A percentile compares a stretch with the other conserved stretches of the same genome.
phyloP scores from a whole-genome alignment of 176 grass and related monocot genomes.

The Oryza nivara region DNA sequence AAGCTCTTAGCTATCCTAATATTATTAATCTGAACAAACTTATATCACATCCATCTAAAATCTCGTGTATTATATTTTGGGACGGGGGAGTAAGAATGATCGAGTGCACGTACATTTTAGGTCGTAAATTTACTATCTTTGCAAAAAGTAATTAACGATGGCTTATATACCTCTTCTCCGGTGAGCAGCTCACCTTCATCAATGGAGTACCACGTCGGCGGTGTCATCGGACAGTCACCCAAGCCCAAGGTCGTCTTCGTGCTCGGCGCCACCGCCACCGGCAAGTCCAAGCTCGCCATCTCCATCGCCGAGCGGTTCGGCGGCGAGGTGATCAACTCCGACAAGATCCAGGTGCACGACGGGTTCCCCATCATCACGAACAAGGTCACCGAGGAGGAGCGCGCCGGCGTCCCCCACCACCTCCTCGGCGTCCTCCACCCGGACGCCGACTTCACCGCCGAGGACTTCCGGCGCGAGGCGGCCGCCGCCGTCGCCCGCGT shows the following conservation, averaged over 20 bases:
- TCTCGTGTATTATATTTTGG: too few species aligned
- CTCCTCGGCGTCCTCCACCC: constrained; percentile 33
- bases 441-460: constrained; percentile 48
- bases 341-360: constrained; percentile 44
- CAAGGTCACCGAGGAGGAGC: constrained; percentile 40
- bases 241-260: constrained; percentile 69
- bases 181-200: constrained; percentile 11
- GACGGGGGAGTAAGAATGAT: too few species aligned
- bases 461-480: constrained; percentile 53
- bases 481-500: constrained; percentile 26
- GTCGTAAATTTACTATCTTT: background rate
- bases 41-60: too few species aligned
- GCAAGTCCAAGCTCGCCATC: constrained; percentile 74
- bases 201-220: background rate
- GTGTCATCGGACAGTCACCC: background rate
- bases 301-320: constrained; percentile 45
- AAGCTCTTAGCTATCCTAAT: too few species aligned
- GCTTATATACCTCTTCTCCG: background rate
- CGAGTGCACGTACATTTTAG: too few species aligned
- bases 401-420: constrained; percentile 30
- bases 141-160: background rate
- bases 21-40: too few species aligned
- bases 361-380: constrained; percentile 27
- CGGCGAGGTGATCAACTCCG: constrained; percentile 56
- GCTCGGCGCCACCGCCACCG: constrained; percentile 68